Evolutionary conservation across 164 flowering plant species (phyloP).

Genomic region (Tetracentron sinense): DNA sequence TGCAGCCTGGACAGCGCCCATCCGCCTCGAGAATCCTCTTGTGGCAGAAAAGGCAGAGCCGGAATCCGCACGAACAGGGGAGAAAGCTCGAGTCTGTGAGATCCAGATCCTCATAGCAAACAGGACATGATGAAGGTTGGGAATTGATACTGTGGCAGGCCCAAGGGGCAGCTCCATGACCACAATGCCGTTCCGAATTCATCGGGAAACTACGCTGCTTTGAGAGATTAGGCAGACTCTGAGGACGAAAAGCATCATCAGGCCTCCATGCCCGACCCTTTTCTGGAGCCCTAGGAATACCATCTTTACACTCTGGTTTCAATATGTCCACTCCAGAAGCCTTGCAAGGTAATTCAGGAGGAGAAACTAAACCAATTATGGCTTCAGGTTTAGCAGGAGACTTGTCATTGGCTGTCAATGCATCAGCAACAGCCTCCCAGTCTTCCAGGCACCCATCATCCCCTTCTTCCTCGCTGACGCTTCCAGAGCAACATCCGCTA

Average conservation of each 20-base stretch:
- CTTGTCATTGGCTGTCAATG: slow-evolving; percentile 54
- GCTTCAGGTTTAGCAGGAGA: slow-evolving; percentile 14
- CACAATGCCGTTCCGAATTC: slow-evolving; percentile 35
- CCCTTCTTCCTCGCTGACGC: slow-evolving; percentile 54
- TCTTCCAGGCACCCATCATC: slow-evolving; percentile 63
- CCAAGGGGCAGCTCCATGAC: slow-evolving; percentile 39
- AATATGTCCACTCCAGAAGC: slow-evolving; percentile 7
- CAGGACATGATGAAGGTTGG: slow-evolving; percentile 75
- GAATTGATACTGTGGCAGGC: slow-evolving; percentile 22
- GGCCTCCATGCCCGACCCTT: slow-evolving; percentile 74
- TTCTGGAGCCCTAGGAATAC: slow-evolving; percentile 14
- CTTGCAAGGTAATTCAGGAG: slow-evolving; percentile 8
- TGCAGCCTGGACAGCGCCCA: slow-evolving; percentile 91
- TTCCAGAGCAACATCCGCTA: slow-evolving; percentile 50
- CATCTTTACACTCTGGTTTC: slow-evolving; percentile 23
- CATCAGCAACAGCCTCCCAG: slow-evolving; percentile 72
- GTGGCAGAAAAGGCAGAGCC: slow-evolving; percentile 91
- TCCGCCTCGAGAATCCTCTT: slow-evolving; percentile 86
- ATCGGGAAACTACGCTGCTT: slow-evolving; percentile 64
- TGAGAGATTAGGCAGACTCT: slow-evolving; percentile 65
- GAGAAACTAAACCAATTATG: slow-evolving; percentile 1
- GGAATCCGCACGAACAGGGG: slow-evolving; percentile 87
- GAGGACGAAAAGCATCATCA: slow-evolving; percentile 82
- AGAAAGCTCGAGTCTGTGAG: slow-evolving; percentile 72
- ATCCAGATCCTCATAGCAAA: slow-evolving; percentile 85